Conservation (phyloP, 176 grass and related monocot species). For the Secale cereale region DNA sequence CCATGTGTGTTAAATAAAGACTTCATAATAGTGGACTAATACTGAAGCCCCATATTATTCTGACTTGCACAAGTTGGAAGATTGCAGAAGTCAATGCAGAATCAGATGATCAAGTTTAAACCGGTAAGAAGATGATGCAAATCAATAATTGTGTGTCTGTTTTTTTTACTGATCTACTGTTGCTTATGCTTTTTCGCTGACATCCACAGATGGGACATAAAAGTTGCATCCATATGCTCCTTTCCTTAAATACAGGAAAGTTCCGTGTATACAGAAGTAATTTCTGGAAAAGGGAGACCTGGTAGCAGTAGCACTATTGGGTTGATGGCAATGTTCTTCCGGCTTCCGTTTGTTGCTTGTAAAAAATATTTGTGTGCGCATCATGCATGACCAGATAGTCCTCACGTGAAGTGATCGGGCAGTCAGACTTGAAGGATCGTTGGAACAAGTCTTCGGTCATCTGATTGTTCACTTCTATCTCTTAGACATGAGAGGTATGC, state of each 20-base stretch:
- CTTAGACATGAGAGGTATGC: not conserved
- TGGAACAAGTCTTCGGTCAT: slow-evolving; percentile 41
- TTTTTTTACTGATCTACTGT: not conserved
- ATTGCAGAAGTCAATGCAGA: not conserved
- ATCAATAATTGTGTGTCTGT: not conserved
- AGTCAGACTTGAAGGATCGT: slow-evolving; percentile 25
- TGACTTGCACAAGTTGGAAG: not conserved
- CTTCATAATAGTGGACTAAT: not conserved
- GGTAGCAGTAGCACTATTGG: slow-evolving; percentile 39
- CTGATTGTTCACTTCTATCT: slow-evolving; percentile 13
- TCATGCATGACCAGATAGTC: slow-evolving; percentile 34
- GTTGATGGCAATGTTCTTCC: slow-evolving; percentile 48
- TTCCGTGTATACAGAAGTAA: not conserved
- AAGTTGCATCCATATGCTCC: not conserved
- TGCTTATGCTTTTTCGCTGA: not conserved
- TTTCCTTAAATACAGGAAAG: not conserved
- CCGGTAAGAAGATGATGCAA: not conserved
- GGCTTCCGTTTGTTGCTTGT: slow-evolving; percentile 40
- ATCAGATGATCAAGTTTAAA: not conserved
- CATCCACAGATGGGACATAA: not conserved
- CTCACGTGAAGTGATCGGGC: slow-evolving; percentile 29
- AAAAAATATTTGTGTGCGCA: slow-evolving; percentile 40
- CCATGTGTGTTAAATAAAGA: not conserved
- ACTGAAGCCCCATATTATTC: not conserved
- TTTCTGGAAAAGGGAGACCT: not conserved